Evolutionary conservation across 768 basidiomycete genomes (phyloP).

Genomic region (Coprinopsis strossmayeri): DNA sequence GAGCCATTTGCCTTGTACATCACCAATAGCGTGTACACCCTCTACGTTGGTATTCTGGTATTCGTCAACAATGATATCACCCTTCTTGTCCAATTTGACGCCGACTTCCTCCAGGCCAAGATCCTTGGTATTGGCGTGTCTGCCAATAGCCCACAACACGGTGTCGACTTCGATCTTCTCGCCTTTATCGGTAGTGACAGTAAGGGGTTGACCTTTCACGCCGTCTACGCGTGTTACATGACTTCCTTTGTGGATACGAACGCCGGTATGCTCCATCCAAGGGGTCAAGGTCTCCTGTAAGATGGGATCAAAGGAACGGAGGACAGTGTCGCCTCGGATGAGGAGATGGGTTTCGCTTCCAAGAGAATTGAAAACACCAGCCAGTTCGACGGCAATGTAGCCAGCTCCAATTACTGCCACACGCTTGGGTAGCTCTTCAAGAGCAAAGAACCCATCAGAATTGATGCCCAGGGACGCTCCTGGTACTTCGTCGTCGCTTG

Average conservation of each 20-base stretch:
- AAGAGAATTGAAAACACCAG: constrained; percentile 87
- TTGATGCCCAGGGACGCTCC: constrained; percentile 87
- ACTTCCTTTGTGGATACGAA: constrained; percentile 77
- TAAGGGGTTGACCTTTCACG: constrained; percentile 61
- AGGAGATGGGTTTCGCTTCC: constrained; percentile 89
- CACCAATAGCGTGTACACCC: constrained; percentile 79
- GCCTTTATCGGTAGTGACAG: constrained; percentile 69
- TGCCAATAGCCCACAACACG: constrained; percentile 93
- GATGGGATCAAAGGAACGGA: constrained; percentile 88
- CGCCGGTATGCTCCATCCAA: constrained; percentile 93
- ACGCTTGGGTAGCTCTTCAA: constrained; percentile 84
- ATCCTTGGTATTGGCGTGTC: constrained; percentile 70
- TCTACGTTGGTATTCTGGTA: constrained; percentile 77
- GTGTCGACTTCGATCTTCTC: constrained; percentile 79
- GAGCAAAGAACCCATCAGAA: constrained; percentile 95
- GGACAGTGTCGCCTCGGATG: constrained; percentile 84
- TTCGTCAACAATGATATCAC: constrained; percentile 87
- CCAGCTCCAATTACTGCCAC: constrained; percentile 96
- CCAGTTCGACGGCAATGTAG: constrained; percentile 96
- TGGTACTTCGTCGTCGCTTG: constrained; percentile 73
- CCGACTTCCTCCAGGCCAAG: constrained; percentile 76
- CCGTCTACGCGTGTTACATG: constrained; percentile 75
- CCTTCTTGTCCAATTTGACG: constrained; percentile 68
- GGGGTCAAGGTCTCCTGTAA: constrained; percentile 79
- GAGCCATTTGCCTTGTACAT: constrained; percentile 87